Evolutionary conservation across 2,329 filamentous ascomycete genomes (phyloP), one percentile per base, ranked within the genome.

Genomic region (Calonectria leucothoes): DNA sequence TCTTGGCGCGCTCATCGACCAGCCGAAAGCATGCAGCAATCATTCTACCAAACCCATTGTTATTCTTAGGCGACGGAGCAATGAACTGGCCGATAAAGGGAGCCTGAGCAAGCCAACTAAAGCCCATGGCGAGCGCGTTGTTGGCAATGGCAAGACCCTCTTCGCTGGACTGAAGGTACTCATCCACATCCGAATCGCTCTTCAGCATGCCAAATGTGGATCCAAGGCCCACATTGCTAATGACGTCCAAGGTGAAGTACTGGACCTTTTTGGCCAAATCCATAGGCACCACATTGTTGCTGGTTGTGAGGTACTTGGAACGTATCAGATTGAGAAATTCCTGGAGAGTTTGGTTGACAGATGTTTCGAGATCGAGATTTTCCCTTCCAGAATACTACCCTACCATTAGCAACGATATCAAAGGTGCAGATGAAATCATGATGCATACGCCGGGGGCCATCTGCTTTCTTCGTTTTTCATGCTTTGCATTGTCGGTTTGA

Each of bases 301-400:
- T 74, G 7, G 75, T 81, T 0, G 85, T 85, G 3, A 86, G 75
- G 68, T 90, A 91, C 51, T 86, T 87, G 4, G 74, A 76, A 31
- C 82, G 82, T 31, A 91, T 82, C 2, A 91, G 84, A 2, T 81
- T 39, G 14, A 90, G 68, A 0, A 90, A 79, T 14, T 88, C 85
- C 37, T 82, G 74, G 10, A 91, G 80, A 14, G 87, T 85, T 7
- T 82, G 74, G 71, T 92, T 87, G 31, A 92, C 85, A 6, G 87
- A 84, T 0, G 79, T 76, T 72, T 91, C 89, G 3, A 91, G 80
- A 0, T 84, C 83, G 1, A 85, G 82, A 42, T 91, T 91, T 64
- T 91, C 90, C 68, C 88, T 86, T 3, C 89, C 89, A 3, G 89
- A 88, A 76, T 91, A 92, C 88, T 88, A 10, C 4, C 1, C 17